Evolutionary conservation across 2,329 filamentous ascomycete genomes (phyloP).

Genomic region (Neobulgaria alba): DNA sequence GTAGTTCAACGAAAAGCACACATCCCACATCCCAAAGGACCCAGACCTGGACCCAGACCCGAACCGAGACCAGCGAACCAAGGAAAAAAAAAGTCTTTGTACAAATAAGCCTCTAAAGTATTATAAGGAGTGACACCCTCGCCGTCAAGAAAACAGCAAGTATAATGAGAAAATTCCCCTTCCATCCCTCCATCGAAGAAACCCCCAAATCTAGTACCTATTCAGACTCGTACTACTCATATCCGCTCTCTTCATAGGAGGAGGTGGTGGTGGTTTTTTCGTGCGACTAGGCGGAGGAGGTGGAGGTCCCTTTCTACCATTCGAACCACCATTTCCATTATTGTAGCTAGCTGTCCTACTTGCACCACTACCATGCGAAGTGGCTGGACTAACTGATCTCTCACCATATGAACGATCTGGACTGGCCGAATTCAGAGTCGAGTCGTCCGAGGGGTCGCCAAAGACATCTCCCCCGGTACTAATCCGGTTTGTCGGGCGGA

Average conservation of each 20-base stretch:
- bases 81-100: too few relatives aligned
- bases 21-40: too few relatives aligned
- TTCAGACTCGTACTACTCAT: slow-evolving; percentile 19
- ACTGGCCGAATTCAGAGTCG: slow-evolving; percentile 38
- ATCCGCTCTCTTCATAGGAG: slow-evolving; percentile 50
- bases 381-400: slow-evolving; percentile 44
- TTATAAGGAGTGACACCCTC: too few relatives aligned
- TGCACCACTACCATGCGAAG: slow-evolving; percentile 40
- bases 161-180: too few relatives aligned
- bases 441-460: slow-evolving; percentile 41
- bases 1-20: too few relatives aligned
- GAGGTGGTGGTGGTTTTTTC: slow-evolving; percentile 59
- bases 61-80: too few relatives aligned
- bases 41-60: too few relatives aligned
- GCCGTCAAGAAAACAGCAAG: too few relatives aligned
- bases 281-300: slow-evolving; percentile 52
- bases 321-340: slow-evolving; percentile 23
- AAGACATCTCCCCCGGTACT: slow-evolving; percentile 35
- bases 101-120: too few relatives aligned
- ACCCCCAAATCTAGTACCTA: slow-evolving; percentile 14
- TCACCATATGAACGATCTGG: slow-evolving; percentile 40
- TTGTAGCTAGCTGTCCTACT: slow-evolving; percentile 44
- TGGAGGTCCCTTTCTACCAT: slow-evolving; percentile 44
- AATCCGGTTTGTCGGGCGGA: slow-evolving; percentile 24
- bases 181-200: too few relatives aligned